These are phyloP conservation scores for Starmerella gropengiesseri DNA, from an alignment of 805 yeast species.

Conservation along the genomic window DNA sequence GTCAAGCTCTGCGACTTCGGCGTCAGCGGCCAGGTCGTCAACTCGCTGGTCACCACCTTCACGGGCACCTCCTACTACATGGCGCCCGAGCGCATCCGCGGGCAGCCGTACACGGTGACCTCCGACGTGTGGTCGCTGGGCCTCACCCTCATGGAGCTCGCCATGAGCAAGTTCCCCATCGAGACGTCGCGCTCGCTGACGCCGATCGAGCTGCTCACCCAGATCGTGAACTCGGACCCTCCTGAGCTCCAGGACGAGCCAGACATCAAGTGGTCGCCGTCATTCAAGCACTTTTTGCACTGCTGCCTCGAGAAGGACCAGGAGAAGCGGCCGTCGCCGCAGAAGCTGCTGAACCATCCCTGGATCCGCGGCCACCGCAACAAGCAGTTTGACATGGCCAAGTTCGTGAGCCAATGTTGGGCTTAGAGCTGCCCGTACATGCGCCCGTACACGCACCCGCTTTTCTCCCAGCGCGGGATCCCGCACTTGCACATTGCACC, in stretches of 20 bases:
- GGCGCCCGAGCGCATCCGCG: slow-evolving; percentile 97
- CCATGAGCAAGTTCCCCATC: slow-evolving; percentile 83
- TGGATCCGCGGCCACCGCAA: slow-evolving; percentile 75
- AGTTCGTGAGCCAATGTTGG: slow-evolving; percentile 66
- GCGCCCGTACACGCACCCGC: no score
- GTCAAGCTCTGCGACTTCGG: slow-evolving; percentile 96
- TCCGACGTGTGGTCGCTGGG: slow-evolving; percentile 97
- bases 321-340: slow-evolving; percentile 74
- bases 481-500: no score
- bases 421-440: slow-evolving; percentile 1
- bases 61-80: slow-evolving; percentile 96
- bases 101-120: slow-evolving; percentile 88
- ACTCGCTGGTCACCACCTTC: slow-evolving; percentile 89
- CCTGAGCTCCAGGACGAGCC: slow-evolving; percentile 75
- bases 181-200: slow-evolving; percentile 45
- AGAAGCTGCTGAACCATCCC: slow-evolving; percentile 88
- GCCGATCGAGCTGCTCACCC: slow-evolving; percentile 77
- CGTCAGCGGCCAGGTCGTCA: slow-evolving; percentile 92
- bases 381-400: slow-evolving; percentile 72
- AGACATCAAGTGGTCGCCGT: slow-evolving; percentile 67
- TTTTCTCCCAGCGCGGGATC: no score
- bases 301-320: slow-evolving; percentile 75
- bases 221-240: slow-evolving; percentile 65
- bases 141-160: slow-evolving; percentile 81
- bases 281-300: slow-evolving; percentile 71